phyloP scores from a whole-genome alignment of 768 basidiomycete species.

The Gymnopilus junonius region DNA sequence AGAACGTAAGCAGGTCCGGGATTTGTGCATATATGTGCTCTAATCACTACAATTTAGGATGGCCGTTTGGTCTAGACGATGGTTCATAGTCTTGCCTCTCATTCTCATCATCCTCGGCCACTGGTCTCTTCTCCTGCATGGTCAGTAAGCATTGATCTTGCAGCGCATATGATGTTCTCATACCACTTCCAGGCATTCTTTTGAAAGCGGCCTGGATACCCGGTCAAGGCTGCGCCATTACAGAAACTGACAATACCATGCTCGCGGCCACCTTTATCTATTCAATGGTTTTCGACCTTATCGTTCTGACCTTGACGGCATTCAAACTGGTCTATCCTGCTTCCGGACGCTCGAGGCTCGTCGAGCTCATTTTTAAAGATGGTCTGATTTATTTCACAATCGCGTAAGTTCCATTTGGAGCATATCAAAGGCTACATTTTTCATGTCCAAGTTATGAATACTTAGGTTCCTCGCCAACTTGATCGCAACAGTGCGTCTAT shows the following conservation, averaged over 20 bases:
- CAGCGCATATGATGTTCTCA: not conserved
- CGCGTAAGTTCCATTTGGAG: conserved; percentile 50
- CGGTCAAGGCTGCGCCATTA: conserved; percentile 58
- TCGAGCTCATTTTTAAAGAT: conserved; percentile 71
- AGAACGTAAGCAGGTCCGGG: conserved; percentile 53
- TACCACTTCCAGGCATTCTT: conserved; percentile 48
- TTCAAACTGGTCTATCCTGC: conserved; percentile 58
- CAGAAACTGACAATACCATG: conserved; percentile 57
- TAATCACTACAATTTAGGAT: conserved; percentile 44
- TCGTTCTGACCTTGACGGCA: conserved; percentile 62
- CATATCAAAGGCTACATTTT: not conserved
- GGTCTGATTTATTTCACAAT: conserved; percentile 75
- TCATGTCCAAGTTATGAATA: not conserved
- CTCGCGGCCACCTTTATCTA: conserved; percentile 75
- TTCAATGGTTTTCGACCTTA: conserved; percentile 73
- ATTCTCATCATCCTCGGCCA: conserved; percentile 65
- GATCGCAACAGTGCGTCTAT: conserved; percentile 59
- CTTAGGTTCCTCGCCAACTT: conserved; percentile 69
- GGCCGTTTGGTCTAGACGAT: conserved; percentile 69
- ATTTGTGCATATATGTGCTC: conserved; percentile 13
- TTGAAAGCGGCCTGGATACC: conserved; percentile 61
- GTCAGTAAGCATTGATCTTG: conserved; percentile 34
- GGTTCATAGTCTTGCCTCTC: conserved; percentile 55
- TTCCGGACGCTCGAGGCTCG: conserved; percentile 56
- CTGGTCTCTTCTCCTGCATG: conserved; percentile 74